Percentiles rank a stretch among this genome's conserved stretches.
These are phyloP conservation scores for Endocalyx cinctus DNA, from an alignment of 2,329 filamentous ascomycete genomes.

Conservation along the genomic window DNA sequence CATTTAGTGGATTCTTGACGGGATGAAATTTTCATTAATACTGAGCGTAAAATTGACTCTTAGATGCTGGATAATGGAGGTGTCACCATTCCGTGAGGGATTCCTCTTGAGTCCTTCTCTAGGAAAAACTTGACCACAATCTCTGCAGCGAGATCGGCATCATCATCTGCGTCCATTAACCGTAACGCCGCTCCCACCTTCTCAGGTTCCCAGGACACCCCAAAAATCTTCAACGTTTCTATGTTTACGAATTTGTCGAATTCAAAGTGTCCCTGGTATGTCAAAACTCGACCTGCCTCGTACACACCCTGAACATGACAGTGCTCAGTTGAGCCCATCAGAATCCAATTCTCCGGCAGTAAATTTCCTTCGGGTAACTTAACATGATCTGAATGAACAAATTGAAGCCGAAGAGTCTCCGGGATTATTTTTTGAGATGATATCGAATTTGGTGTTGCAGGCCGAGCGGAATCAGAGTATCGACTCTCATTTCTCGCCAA, in stretches of 20 bases:
- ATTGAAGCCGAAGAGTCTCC: slow-evolving; percentile 23
- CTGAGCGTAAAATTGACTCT: too few species aligned
- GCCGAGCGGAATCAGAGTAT: background rate
- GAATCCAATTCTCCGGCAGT: slow-evolving; percentile 6
- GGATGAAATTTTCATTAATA: too few species aligned
- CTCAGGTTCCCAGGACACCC: slow-evolving; percentile 1
- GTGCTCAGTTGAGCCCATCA: slow-evolving; percentile 15
- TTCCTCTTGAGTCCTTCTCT: background rate
- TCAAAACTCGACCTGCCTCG: slow-evolving; percentile 28
- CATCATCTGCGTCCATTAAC: slow-evolving; percentile 4
- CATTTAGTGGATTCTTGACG: too few species aligned
- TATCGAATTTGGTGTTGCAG: too few species aligned
- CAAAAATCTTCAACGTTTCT: slow-evolving; percentile 17
- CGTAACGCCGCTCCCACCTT: background rate
- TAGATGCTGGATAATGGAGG: too few species aligned
- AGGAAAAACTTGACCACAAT: slow-evolving; percentile 2
- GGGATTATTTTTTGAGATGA: background rate
- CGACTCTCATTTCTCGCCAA: slow-evolving; percentile 2
- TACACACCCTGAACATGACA: slow-evolving; percentile 32
- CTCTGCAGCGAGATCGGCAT: slow-evolving; percentile 3
- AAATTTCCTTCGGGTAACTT: background rate
- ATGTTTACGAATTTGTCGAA: slow-evolving; percentile 31
- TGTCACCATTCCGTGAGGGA: too few species aligned
- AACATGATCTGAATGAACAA: slow-evolving; percentile 27
- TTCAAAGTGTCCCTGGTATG: slow-evolving; percentile 34